phyloP scores from a whole-genome alignment of 805 yeast species.

The Millerozyma miso region DNA sequence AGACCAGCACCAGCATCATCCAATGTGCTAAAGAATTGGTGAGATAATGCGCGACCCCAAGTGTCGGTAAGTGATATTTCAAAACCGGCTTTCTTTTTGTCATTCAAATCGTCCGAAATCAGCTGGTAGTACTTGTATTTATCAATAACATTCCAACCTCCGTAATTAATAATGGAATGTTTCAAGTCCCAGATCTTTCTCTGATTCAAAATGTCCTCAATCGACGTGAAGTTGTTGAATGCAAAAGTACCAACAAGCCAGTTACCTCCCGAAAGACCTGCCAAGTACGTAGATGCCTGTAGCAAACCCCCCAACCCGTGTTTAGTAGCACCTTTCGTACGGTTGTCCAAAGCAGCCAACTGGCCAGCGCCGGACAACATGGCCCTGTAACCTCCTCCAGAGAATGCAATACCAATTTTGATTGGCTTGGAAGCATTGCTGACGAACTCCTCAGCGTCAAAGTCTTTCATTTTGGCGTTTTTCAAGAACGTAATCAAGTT shows the following conservation, averaged over 20 bases:
- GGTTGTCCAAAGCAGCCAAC: constrained; percentile 70
- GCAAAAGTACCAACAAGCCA: constrained; percentile 65
- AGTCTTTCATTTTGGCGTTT: constrained; percentile 43
- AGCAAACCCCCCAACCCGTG: constrained; percentile 73
- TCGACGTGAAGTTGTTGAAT: constrained; percentile 55
- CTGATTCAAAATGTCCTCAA: constrained; percentile 31
- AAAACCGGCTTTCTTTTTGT: constrained; percentile 34
- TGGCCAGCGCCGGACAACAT: constrained; percentile 86
- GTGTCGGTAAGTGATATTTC: constrained; percentile 36
- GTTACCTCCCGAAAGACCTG: constrained; percentile 66
- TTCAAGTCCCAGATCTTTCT: constrained; percentile 34
- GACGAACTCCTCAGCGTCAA: constrained; percentile 41
- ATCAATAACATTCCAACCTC: constrained; percentile 54
- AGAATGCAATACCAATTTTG: constrained; percentile 31
- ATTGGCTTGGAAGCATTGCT: constrained; percentile 22
- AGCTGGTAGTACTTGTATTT: constrained; percentile 52
- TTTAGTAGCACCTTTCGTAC: constrained; percentile 50
- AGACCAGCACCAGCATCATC: constrained; percentile 26
- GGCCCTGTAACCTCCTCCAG: constrained; percentile 92
- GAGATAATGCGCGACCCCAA: constrained; percentile 41
- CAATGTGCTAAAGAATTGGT: constrained; percentile 32
- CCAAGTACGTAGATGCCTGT: constrained; percentile 65
- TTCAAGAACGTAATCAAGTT: constrained; percentile 39
- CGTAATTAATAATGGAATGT: constrained; percentile 69
- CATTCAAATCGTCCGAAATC: constrained; percentile 24